Evolutionary conservation across 768 basidiomycete species (phyloP), one percentile per base, ranked within the genome.

Genomic region (Leccinum boreale): DNA sequence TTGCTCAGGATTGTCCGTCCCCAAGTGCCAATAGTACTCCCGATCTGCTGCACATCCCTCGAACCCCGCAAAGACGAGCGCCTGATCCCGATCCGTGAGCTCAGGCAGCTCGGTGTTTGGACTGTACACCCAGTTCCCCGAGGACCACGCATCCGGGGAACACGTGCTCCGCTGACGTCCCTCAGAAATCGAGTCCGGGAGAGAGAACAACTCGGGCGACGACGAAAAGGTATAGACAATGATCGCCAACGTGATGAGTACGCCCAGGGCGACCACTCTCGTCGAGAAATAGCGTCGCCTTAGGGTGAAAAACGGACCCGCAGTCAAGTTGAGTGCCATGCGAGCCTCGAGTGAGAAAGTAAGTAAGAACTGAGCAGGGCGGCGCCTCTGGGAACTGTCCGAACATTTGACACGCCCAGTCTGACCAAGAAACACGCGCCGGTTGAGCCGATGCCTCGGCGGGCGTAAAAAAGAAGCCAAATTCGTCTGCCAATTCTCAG

Each of bases 21-120:
- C 85, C 24, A 88, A 73, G 67, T 88, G 86, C 86, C 85, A 87
- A 57, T 72, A 73, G 61, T 78, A 80, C 68, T 87, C 86, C 53
- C 85, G 76, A 55, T 80, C 79, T 62, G 81, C 81, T 19, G 86
- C 85, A 60, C 86, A 87, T 29, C 84, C 84, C 55, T 79, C 72
- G 35, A 85, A 79, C 6, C 85, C 85, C n/a, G 81, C 75, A 61
- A 86, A 81, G 4, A 58, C 66, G 47, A 84, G 69, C 7, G 77
- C 79, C 58, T 87, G 80, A 29, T 78, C 73, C 11, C 66, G 63
- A 19, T 63, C 53, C 3, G 73, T 72, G 71, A 83, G 77, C 45
- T 58, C 62, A 45, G 70, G 57, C 39, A 70, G 53, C 33, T 72
- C 72, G 8, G 75, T 72, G 8, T 74, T 72, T 8, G 75, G 70